phyloP scores from a whole-genome alignment of 805 yeast genomes.

The Saccharomycopsis schoenii region DNA sequence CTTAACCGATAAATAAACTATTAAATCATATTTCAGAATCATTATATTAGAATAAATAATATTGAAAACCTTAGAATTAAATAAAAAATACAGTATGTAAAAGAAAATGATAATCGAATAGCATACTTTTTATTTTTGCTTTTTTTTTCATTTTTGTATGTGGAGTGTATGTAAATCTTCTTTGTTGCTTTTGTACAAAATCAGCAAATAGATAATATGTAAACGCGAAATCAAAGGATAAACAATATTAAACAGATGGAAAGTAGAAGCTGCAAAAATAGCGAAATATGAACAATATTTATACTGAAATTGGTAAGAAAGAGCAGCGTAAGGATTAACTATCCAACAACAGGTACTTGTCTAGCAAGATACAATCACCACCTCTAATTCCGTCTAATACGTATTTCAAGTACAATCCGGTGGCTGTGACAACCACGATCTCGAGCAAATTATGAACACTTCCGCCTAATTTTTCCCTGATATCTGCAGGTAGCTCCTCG shows the following conservation, averaged over 20 bases:
- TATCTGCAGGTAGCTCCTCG: conserved; percentile 13
- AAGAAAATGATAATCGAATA: too few species aligned
- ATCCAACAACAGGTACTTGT: conserved; percentile 38
- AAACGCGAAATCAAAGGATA: too few species aligned
- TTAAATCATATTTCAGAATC: background rate
- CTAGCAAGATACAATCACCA: conserved; percentile 78
- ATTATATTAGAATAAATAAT: too few species aligned
- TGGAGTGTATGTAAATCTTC: background rate
- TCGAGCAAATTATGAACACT: conserved; percentile 28
- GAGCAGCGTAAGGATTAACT: background rate
- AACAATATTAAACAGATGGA: too few species aligned
- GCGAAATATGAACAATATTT: background rate
- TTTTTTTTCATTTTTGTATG: background rate
- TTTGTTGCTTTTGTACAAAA: background rate
- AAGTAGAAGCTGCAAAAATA: too few species aligned
- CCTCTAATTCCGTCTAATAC: conserved; percentile 80
- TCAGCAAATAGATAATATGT: too few species aligned
- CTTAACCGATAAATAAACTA: too few species aligned
- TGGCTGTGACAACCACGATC: conserved; percentile 67
- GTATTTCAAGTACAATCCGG: conserved; percentile 74
- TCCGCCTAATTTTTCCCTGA: conserved; percentile 18
- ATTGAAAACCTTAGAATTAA: too few species aligned
- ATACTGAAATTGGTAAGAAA: too few species aligned
- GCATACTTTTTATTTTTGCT: too few species aligned
- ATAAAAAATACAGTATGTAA: too few species aligned